These are phyloP conservation scores for Saccharomyces hybrid DNA, from an alignment of 1,139 yeast species.

Conservation along the genomic window DNA sequence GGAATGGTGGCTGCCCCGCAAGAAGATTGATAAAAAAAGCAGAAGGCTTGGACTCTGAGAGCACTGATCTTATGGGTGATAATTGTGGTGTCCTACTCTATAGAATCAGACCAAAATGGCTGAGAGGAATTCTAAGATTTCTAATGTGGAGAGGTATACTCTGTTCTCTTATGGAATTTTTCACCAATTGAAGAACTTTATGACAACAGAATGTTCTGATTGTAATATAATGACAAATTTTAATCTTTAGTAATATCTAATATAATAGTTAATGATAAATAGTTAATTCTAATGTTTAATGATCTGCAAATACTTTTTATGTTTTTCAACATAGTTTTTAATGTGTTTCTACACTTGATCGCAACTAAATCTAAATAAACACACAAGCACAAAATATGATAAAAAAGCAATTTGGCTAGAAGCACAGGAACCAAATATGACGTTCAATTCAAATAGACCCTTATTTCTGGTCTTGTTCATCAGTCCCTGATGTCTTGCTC, in stretches of 20 bases:
- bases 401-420: background rate
- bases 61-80: slow-evolving; percentile 41
- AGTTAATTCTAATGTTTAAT: background rate
- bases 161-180: slow-evolving; percentile 49
- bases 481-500: background rate
- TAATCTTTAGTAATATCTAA: background rate
- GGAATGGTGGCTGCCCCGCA: slow-evolving; percentile 60
- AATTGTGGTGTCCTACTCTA: slow-evolving; percentile 47
- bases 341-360: background rate
- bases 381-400: background rate
- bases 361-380: background rate
- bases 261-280: background rate
- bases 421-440: background rate
- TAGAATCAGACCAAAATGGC: slow-evolving; percentile 41
- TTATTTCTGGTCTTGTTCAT: background rate
- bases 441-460: background rate
- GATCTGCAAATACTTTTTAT: background rate
- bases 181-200: slow-evolving; percentile 14
- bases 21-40: slow-evolving; percentile 69
- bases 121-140: slow-evolving; percentile 40
- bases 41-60: slow-evolving; percentile 60
- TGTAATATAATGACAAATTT: background rate
- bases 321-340: too few relatives aligned
- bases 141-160: slow-evolving; percentile 64
- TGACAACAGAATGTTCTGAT: background rate